Conservation (phyloP, 352 stramenopile genomes). For the Globisporangium cylindrosporum region DNA sequence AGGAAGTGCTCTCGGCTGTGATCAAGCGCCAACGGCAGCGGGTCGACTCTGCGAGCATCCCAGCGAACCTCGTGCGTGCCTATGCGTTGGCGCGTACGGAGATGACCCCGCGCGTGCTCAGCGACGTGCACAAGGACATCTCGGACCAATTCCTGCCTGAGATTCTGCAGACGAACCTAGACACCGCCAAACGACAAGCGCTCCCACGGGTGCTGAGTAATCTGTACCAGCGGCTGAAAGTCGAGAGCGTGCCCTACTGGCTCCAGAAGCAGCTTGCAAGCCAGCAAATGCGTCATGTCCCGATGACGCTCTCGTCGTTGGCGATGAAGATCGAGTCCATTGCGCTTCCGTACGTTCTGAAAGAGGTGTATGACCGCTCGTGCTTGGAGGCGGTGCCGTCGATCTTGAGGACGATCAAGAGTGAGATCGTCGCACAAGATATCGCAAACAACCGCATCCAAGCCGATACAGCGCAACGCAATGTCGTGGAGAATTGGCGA, state of each 20-base stretch:
- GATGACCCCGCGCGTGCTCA: constrained; percentile 57
- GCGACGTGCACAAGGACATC: constrained; percentile 60
- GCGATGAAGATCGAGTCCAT: constrained; percentile 38
- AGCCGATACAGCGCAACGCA: constrained; percentile 40
- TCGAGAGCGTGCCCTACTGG: constrained; percentile 50
- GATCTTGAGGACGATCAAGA: constrained; percentile 60
- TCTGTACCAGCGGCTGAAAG: constrained; percentile 35
- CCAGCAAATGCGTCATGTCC: constrained; percentile 46
- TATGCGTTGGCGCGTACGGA: constrained; percentile 47
- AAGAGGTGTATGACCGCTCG: constrained; percentile 53
- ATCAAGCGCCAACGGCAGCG: constrained; percentile 40
- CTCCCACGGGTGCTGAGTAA: constrained; percentile 63
- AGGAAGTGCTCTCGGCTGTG: constrained; percentile 37
- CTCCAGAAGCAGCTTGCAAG: constrained; percentile 35
- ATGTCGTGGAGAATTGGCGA: constrained; percentile 51
- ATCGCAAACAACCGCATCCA: constrained; percentile 37
- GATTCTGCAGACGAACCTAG: constrained; percentile 32
- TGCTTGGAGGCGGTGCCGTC: constrained; percentile 64
- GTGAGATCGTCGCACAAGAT: constrained; percentile 47
- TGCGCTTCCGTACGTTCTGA: constrained; percentile 60
- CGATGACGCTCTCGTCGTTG: constrained; percentile 44
- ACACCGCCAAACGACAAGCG: constrained; percentile 24
- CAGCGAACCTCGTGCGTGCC: constrained; percentile 44
- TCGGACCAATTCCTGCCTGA: constrained; percentile 47
- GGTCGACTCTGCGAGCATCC: constrained; percentile 44